Evolutionary conservation across 1,284 basidiomycete species (phyloP).

Genomic region (Flammula alnicola): DNA sequence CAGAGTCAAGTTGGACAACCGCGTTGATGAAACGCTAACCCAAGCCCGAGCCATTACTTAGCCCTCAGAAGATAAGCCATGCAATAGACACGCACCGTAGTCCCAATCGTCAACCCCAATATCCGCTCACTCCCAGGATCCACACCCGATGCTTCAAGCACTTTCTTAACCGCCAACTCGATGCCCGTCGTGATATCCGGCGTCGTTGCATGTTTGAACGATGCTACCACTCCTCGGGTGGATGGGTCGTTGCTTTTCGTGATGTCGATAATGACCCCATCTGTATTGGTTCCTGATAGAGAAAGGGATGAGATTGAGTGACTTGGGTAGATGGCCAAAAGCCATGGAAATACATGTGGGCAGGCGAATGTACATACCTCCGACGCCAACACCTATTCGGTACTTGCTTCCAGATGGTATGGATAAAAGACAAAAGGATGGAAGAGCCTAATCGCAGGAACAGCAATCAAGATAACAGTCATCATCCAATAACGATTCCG

Average conservation of each 20-base stretch:
- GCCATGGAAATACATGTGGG: too few species aligned
- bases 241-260: conserved; percentile 34
- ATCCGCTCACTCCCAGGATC: conserved; percentile 34
- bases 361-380: too few species aligned
- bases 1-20: conserved; percentile 51
- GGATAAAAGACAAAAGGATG: too few species aligned
- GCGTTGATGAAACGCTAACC: conserved; percentile 53
- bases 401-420: too few species aligned
- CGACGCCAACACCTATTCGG: too few species aligned
- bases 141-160: conserved; percentile 40
- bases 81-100: conserved; percentile 41
- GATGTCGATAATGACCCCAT: conserved; percentile 56
- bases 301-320: too few species aligned
- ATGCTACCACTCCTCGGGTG: conserved; percentile 48
- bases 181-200: conserved; percentile 57
- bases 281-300: conserved; percentile 58
- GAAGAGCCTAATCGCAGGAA: too few species aligned
- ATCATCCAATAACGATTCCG: too few species aligned
- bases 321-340: too few species aligned
- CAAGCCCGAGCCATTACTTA: conserved; percentile 5
- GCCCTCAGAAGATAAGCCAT: too few species aligned
- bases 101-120: conserved; percentile 51
- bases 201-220: conserved; percentile 57
- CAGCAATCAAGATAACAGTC: too few species aligned
- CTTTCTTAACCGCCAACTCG: conserved; percentile 44